A percentile compares a stretch with the other conserved stretches of the same genome.
These are phyloP conservation scores for Corymbia maculata DNA, from an alignment of 345 rosid species.

Conservation along the genomic window DNA sequence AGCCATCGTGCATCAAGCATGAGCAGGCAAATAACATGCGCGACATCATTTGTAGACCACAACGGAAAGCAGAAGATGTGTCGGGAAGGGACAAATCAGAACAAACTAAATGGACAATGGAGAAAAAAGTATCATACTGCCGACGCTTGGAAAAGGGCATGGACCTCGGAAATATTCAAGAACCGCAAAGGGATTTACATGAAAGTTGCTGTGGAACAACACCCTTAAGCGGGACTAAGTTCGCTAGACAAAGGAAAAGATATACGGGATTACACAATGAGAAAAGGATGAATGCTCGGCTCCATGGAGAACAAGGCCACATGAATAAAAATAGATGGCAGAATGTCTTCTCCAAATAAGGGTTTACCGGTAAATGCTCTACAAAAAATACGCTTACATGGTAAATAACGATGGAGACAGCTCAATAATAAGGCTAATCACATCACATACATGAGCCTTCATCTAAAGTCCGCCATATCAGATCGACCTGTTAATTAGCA, in stretches of 20 bases:
- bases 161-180: neutral
- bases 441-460: neutral
- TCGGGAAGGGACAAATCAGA: neutral
- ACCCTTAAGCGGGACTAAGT: neutral
- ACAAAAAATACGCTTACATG: neutral
- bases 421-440: neutral
- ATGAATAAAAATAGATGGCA: neutral
- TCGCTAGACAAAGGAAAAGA: neutral
- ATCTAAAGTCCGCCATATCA: neutral
- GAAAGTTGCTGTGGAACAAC: neutral
- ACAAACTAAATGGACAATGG: neutral
- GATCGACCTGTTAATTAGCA: neutral
- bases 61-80: neutral
- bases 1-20: neutral
- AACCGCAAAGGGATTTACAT: neutral
- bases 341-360: neutral
- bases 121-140: neutral
- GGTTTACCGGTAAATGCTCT: neutral
- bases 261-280: neutral
- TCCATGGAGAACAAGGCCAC: neutral
- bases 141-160: neutral
- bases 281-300: neutral
- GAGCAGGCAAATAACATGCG: neutral
- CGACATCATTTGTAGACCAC: neutral
- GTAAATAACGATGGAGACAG: neutral